Conservation (phyloP, 345 rosid species). For the Citrus reticulata region DNA sequence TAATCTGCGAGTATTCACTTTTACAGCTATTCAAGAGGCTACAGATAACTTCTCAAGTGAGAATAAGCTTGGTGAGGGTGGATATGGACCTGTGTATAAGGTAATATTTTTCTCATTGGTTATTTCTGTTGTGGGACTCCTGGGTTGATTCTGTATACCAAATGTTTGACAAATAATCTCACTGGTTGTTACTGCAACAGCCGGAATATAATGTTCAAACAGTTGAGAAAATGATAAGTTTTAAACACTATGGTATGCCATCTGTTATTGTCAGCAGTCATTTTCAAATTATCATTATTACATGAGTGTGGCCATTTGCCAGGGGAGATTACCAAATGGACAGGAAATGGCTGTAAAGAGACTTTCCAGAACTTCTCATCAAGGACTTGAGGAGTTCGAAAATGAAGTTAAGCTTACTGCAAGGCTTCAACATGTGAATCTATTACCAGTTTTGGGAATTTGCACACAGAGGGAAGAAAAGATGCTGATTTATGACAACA, state of each 20-base stretch:
- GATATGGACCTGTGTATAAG: slow-evolving; percentile 48
- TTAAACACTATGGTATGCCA: no score
- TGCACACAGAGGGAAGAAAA: slow-evolving; percentile 22
- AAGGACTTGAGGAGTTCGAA: slow-evolving; percentile 22
- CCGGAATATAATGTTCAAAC: neutral
- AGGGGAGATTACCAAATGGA: slow-evolving; percentile 19
- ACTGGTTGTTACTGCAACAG: neutral
- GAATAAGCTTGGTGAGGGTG: slow-evolving; percentile 46
- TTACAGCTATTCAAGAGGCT: slow-evolving; percentile 20
- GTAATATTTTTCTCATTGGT: slow-evolving; percentile 1
- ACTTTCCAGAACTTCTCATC: slow-evolving; percentile 21
- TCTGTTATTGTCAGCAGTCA: no score
- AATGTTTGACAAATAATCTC: neutral
- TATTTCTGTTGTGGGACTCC: neutral
- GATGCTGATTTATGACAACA: slow-evolving; percentile 25
- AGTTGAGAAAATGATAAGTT: neutral
- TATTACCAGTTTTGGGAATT: slow-evolving; percentile 14
- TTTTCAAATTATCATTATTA: no score
- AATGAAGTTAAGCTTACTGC: slow-evolving; percentile 22
- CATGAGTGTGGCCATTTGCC: neutral
- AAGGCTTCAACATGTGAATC: slow-evolving; percentile 27
- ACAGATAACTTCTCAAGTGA: slow-evolving; percentile 30
- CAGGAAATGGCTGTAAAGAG: slow-evolving; percentile 29
- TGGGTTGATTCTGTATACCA: neutral
- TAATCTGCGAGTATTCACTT: slow-evolving; percentile 24